A percentile compares a stretch with the other conserved stretches of the same genome.
These are phyloP conservation scores for Tremellales sp. DNA, from an alignment of 1,284 basidiomycete species.

Conservation along the genomic window DNA sequence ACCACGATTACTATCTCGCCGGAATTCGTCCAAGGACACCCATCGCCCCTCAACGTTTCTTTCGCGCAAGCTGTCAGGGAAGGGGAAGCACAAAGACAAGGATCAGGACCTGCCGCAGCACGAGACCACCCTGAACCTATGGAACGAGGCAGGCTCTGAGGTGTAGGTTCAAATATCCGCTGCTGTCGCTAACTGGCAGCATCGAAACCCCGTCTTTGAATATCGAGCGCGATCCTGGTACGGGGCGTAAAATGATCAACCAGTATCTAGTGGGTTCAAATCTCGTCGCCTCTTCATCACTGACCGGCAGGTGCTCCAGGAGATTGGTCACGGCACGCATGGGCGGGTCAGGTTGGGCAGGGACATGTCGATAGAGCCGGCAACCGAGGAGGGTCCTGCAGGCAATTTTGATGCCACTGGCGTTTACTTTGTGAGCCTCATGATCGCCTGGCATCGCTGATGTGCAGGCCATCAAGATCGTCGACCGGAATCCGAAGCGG, in stretches of 20 bases:
- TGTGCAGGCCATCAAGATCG: slow-evolving; percentile 74
- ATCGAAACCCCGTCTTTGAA: slow-evolving; percentile 58
- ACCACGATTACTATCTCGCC: background rate
- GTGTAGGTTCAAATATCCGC: slow-evolving; percentile 29
- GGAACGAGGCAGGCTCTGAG: slow-evolving; percentile 14
- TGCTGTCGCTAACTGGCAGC: slow-evolving; percentile 13
- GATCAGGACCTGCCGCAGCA: background rate
- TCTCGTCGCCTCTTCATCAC: background rate
- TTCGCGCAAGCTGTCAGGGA: background rate
- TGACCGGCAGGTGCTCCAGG: slow-evolving; percentile 54
- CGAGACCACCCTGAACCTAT: background rate
- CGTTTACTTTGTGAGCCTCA: slow-evolving; percentile 17
- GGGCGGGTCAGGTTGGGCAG: slow-evolving; percentile 71
- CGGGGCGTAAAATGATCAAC: slow-evolving; percentile 61
- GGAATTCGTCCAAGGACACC: background rate
- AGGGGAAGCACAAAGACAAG: background rate
- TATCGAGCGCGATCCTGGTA: slow-evolving; percentile 42
- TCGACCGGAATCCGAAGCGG: slow-evolving; percentile 63
- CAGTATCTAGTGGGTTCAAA: slow-evolving; percentile 57
- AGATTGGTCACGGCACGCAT: slow-evolving; percentile 75
- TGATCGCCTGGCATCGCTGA: slow-evolving; percentile 4
- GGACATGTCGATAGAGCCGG: slow-evolving; percentile 52
- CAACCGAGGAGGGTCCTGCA: slow-evolving; percentile 13
- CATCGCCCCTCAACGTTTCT: background rate
- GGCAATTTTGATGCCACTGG: slow-evolving; percentile 8